phyloP scores from a whole-genome alignment of 257 asterid species.

The Plantago major region DNA sequence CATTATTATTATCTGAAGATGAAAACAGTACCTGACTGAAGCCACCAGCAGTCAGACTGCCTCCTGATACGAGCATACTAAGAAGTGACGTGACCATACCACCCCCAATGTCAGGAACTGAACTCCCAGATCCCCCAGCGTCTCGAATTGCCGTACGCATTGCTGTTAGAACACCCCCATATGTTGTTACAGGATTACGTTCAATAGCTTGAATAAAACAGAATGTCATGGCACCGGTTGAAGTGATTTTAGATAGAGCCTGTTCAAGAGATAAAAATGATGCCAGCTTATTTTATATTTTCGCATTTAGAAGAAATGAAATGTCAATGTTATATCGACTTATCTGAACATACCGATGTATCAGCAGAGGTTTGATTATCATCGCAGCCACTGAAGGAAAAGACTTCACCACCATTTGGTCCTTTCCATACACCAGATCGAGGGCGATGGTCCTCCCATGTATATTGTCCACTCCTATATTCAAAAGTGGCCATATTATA shows the following conservation, averaged over 20 bases:
- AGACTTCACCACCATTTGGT: constrained; percentile 84
- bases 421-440: constrained; percentile 90
- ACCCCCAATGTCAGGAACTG: constrained; percentile 63
- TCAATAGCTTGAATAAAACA: constrained; percentile 98
- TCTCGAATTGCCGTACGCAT: constrained; percentile 79
- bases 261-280: constrained; percentile 20
- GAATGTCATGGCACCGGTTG: constrained; percentile 98
- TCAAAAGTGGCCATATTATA: constrained; percentile 14
- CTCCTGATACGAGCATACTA: constrained; percentile 80
- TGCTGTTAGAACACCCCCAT: constrained; percentile 69
- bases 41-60: constrained; percentile 57
- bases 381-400: constrained; percentile 95
- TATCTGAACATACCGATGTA: constrained; percentile 64
- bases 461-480: constrained; percentile 72
- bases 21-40: constrained; percentile 57
- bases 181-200: constrained; percentile 77
- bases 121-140: constrained; percentile 35
- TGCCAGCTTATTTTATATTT: not conserved
- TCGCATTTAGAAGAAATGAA: not conserved
- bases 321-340: not conserved
- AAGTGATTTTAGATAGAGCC: constrained; percentile 91
- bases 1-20: not conserved
- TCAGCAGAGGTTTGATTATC: constrained; percentile 95
- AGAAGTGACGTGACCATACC: constrained; percentile 67
- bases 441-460: constrained; percentile 98